phyloP scores from a whole-genome alignment of 148 eudicot species.

The Rhododendron ovatum region DNA sequence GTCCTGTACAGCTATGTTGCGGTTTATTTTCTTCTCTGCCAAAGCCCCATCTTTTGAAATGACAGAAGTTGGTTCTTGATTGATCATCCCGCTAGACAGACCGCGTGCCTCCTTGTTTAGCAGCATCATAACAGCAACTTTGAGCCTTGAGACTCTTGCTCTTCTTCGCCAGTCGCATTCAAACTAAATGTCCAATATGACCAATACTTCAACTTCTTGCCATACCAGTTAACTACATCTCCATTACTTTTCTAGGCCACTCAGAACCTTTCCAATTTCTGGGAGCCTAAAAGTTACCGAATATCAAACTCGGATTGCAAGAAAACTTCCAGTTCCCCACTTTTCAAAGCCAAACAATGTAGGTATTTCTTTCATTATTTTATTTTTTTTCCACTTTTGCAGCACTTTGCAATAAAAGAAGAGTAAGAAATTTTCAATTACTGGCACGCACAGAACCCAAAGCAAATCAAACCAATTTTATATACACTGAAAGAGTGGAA shows the following conservation, averaged over 20 bases:
- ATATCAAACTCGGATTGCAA: background rate
- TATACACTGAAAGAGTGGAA: background rate
- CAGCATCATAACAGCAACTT: slow-evolving; percentile 20
- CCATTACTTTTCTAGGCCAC: background rate
- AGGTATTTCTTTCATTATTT: background rate
- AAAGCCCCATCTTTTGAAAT: slow-evolving; percentile 27
- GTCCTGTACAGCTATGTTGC: slow-evolving; percentile 50
- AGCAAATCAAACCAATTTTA: background rate
- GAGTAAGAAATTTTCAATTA: background rate
- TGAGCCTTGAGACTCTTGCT: background rate
- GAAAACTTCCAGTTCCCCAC: background rate
- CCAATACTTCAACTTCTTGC: background rate
- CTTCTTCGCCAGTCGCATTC: background rate
- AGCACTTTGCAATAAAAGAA: background rate
- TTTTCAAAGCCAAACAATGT: background rate
- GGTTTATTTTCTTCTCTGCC: slow-evolving; percentile 37
- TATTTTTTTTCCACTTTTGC: background rate
- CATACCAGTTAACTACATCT: background rate
- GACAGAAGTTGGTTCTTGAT: slow-evolving; percentile 23
- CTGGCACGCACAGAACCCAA: slow-evolving; percentile 2
- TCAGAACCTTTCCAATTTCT: background rate
- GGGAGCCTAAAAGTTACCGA: background rate
- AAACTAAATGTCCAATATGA: slow-evolving; percentile 11
- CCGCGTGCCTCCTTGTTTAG: slow-evolving; percentile 30
- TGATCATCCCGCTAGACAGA: slow-evolving; percentile 35